Evolutionary conservation across 306 rosid species (phyloP), one percentile per base, ranked within the genome.

Genomic region (Cucurbita ficifolia): DNA sequence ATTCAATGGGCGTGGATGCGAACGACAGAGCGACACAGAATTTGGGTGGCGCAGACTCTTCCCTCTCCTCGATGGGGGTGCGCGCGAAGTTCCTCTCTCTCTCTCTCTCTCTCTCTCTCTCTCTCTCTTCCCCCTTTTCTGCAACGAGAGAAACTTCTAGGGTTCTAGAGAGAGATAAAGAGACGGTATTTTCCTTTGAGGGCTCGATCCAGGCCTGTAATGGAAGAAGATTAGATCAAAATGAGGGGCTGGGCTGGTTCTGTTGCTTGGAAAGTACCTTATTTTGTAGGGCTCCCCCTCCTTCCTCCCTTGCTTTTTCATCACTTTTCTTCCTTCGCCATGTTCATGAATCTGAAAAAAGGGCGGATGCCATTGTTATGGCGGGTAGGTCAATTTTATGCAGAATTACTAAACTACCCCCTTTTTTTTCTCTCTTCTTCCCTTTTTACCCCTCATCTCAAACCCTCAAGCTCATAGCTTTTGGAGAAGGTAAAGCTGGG

Each of bases 11-110:
- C 79, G 84, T 84, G 82, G 81, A 76, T 80, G 60, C 77, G 74
- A 81, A 74, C 56, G 69, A 62, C 72, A 76, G 84, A 61, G 54
- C 19, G 64, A 51, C 16, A 46, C 51, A 46, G 18, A 49, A 49
- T 49, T 74, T 57, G 79, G 78, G 78, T 75, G 82, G 78, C 76
- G 88, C 76, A 87, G 96, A 86, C 90, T 85, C 86, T 80, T 84
- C 82, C 68, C 79, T 83, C 65, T 72, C 77, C 75, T 78, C 81
- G 85, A 76, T 60, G 80, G 82, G 80, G 82, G 50, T 4, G 45
- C 16, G 81, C 71, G 88, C 85, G 86, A 80, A 87, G 82, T 88
- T 91, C n/a, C 3, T 2, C 33, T 29, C 33, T 29, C 33, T 24
- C 29, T 83, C 87, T 81, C 87, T 83, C 84, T 84, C 3, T 2